These are phyloP conservation scores for Lasiodiplodia citricola DNA, from an alignment of 2,329 filamentous ascomycete species.

Conservation along the genomic window DNA sequence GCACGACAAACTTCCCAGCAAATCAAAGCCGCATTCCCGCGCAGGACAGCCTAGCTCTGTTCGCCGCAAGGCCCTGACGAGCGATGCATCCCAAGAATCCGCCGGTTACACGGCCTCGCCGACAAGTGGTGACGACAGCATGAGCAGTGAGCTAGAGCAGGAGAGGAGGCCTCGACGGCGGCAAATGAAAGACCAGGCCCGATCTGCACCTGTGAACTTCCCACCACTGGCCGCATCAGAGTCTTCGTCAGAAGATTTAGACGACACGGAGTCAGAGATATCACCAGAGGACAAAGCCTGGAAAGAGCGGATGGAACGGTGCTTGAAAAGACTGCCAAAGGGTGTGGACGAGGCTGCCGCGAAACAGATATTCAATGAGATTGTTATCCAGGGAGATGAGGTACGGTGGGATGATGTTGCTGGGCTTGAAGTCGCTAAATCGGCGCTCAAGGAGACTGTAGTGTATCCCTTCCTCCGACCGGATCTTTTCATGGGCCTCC, in stretches of 20 bases:
- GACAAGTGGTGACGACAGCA: constrained; percentile 21
- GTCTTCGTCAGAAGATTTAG: constrained; percentile 2
- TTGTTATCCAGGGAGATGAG: constrained; percentile 91
- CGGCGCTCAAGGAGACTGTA: constrained; percentile 89
- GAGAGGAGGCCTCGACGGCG: constrained; percentile 17
- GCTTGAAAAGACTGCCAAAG: constrained; percentile 79
- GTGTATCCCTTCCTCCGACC: constrained; percentile 96
- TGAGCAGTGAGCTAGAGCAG: constrained; percentile 14
- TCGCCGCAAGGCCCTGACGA: constrained; percentile 11
- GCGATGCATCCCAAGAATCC: neutral
- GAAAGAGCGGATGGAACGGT: constrained; percentile 39
- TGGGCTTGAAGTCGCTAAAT: constrained; percentile 87
- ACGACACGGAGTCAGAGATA: constrained; percentile 29
- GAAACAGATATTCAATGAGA: constrained; percentile 93
- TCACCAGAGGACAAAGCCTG: constrained; percentile 41
- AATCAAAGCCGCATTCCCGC: neutral
- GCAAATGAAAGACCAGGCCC: constrained; percentile 36
- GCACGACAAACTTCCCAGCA: neutral
- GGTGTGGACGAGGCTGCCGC: constrained; percentile 84
- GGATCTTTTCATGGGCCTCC: constrained; percentile 92
- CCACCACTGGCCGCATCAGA: constrained; percentile 41
- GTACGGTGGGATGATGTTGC: constrained; percentile 95
- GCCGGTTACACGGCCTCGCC: neutral
- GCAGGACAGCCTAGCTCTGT: neutral
- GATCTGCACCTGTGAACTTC: constrained; percentile 39